Percentiles rank a stretch among this genome's conserved stretches.
Conservation (phyloP, 495 filamentous ascomycete genomes). For the Neurospora sp. region DNA sequence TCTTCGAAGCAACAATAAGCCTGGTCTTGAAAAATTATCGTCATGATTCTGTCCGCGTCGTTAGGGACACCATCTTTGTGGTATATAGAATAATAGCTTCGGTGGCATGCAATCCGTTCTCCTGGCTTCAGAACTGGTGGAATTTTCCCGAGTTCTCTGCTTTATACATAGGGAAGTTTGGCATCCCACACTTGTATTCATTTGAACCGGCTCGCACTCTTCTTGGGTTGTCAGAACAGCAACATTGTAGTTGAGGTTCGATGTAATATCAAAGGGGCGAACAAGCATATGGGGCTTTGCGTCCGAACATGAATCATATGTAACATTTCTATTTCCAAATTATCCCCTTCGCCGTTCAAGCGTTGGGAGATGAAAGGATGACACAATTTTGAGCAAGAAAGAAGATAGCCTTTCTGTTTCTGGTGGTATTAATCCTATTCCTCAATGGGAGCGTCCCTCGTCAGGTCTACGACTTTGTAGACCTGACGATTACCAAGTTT, state of each 20-base stretch:
- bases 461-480: not conserved
- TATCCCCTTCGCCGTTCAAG: no score
- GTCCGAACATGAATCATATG: not conserved
- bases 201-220: not conserved
- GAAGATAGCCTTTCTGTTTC: not conserved
- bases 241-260: not conserved
- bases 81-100: not conserved
- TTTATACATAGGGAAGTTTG: not conserved
- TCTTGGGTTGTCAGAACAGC: not conserved
- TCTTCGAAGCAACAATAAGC: not conserved
- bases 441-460: not conserved
- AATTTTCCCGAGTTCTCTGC: not conserved
- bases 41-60: not conserved
- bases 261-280: not conserved
- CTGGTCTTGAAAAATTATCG: not conserved
- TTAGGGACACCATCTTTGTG: not conserved
- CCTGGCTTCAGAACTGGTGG: not conserved
- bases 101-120: not conserved
- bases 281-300: not conserved
- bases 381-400: not conserved
- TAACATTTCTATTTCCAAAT: not conserved
- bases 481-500: slow-evolving; percentile 28
- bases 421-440: not conserved
- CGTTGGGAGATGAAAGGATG: not conserved
- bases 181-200: not conserved